phyloP scores from a whole-genome alignment of 345 rosid species.

The Cardiospermum halicacabum region DNA sequence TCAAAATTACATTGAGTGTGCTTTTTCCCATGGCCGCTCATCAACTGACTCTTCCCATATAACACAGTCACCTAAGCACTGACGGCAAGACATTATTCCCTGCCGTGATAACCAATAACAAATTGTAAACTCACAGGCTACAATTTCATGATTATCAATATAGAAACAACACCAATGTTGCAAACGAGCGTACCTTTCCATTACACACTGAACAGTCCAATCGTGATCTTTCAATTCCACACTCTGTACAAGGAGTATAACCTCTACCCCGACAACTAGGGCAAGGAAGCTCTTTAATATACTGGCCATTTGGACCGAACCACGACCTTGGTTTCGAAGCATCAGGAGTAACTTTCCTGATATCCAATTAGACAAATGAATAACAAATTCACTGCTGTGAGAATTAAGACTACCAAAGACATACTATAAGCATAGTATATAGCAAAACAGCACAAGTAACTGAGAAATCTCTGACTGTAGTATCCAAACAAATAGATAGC shows the following conservation, averaged over 20 bases:
- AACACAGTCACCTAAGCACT: constrained; percentile 85
- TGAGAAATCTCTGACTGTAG: no score
- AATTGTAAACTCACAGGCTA: not conserved
- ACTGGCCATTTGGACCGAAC: constrained; percentile 95
- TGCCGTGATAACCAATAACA: constrained; percentile 15
- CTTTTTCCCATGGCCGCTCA: constrained; percentile 94
- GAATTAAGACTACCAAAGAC: not conserved
- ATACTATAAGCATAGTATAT: no score
- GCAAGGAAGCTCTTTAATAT: constrained; percentile 90
- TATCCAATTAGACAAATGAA: constrained; percentile 11
- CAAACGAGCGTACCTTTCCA: constrained; percentile 57
- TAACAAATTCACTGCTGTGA: not conserved
- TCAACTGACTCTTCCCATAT: constrained; percentile 95
- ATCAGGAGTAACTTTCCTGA: constrained; percentile 46
- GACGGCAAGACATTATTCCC: constrained; percentile 80
- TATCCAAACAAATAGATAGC: no score
- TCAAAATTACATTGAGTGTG: constrained; percentile 62
- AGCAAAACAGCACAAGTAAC: no score
- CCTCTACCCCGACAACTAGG: constrained; percentile 95
- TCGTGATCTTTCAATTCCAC: constrained; percentile 74
- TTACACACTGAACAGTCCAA: constrained; percentile 65
- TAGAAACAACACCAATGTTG: not conserved
- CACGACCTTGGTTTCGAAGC: constrained; percentile 68
- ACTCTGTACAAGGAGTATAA: constrained; percentile 76
- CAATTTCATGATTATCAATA: not conserved